Evolutionary conservation across 176 grass and related monocot species (phyloP), one percentile per base, ranked within the genome.

Genomic region (Cymbopogon citratus): DNA sequence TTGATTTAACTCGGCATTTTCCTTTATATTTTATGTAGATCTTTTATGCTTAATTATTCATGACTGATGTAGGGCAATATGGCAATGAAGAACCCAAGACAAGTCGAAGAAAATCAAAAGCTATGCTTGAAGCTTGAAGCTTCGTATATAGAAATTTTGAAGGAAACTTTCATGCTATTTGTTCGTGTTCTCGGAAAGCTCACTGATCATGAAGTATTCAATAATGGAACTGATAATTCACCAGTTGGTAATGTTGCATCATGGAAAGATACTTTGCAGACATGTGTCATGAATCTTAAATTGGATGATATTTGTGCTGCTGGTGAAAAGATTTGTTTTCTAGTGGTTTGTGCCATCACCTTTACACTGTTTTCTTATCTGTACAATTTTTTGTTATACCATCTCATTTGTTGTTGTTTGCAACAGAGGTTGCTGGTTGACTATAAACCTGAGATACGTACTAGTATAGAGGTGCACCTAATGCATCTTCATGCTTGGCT

Each of bases 241-340:
- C 65, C 72, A 49, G 80, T 76, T 25, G 83, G 77, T 41, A 85
- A 91, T 76, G 87, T 98, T 72, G 77, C 88, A 54, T 81, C 85
- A 41, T 98, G 95, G 92, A 91, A 93, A 79, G 80, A 91, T 83
- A 75, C 91, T 91, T 82, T 94, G 79, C 63, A 89, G 61, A 91
- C 88, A 44, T 90, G 87, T 88, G 45, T 52, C 27, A 78, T 65
- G 60, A 88, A 81, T 78, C 86, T 98, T 57, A 82, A 89, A 84
- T 78, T 94, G 44, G 85, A 89, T 12, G 63, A 77, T 85, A 78
- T 98, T 13, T 85, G 82, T 87, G 81, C 40, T 86, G 82, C 84
- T 82, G 33, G 79, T 84, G 87, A 89, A 59, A 91, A 34, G 64
- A 85, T 91, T 49, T 66, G 88, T 78, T 43, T 52, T 73, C 74